These are phyloP conservation scores for Ophiorrhiza pumila DNA, from an alignment of 257 asterid species.

Conservation along the genomic window DNA sequence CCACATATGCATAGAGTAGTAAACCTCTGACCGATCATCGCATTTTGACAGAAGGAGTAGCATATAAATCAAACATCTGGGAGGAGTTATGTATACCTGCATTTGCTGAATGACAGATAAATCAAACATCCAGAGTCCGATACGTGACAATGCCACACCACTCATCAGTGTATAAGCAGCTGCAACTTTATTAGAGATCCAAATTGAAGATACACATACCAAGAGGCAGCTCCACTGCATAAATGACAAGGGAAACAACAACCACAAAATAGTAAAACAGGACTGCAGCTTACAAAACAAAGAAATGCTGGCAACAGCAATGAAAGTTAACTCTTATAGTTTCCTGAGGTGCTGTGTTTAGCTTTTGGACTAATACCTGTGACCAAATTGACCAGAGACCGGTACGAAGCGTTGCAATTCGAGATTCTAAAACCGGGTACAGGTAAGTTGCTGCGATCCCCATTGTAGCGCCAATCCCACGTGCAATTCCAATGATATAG, in stretches of 20 bases:
- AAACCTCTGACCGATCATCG: not conserved
- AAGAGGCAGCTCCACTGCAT: constrained; percentile 73
- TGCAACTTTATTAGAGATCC: constrained; percentile 29
- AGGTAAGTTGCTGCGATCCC: constrained; percentile 73
- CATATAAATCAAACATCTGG: not conserved
- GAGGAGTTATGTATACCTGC: constrained; percentile 49
- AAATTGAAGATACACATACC: constrained; percentile 65
- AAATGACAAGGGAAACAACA: not conserved
- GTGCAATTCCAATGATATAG: constrained; percentile 75
- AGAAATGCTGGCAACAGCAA: not conserved
- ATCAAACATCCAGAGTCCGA: constrained; percentile 93
- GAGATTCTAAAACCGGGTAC: constrained; percentile 55
- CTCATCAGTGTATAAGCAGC: constrained; percentile 68
- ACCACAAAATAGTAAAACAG: not conserved
- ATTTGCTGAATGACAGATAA: constrained; percentile 82
- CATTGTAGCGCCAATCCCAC: constrained; percentile 66
- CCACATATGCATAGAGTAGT: constrained; percentile 5
- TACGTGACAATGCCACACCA: constrained; percentile 81
- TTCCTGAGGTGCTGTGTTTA: not conserved
- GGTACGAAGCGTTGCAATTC: constrained; percentile 55
- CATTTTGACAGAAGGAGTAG: not conserved
- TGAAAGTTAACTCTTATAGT: not conserved
- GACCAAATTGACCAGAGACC: constrained; percentile 95
- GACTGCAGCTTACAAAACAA: not conserved
- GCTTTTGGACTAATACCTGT: constrained; percentile 41